phyloP scores from a whole-genome alignment of 805 yeast species.

The Kuraishia floccosa region DNA sequence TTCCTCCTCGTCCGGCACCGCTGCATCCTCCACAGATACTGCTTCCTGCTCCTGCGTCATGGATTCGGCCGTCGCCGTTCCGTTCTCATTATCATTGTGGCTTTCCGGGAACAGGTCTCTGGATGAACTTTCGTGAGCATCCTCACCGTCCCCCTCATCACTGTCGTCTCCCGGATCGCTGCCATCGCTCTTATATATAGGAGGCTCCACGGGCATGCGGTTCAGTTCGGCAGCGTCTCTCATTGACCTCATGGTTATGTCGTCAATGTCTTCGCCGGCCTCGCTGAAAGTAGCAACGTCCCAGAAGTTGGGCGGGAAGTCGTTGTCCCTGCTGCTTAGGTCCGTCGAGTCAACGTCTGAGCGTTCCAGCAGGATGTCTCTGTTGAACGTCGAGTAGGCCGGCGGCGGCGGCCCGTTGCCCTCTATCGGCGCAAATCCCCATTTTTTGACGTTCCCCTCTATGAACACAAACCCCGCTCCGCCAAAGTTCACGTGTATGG shows the following conservation, averaged over 20 bases:
- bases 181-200: conserved; percentile 17
- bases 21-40: no score
- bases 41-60: no score
- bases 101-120: no score
- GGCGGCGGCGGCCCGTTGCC: conserved; percentile 94
- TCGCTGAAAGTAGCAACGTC: conserved; percentile 25
- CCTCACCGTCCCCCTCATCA: not conserved
- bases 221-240: conserved; percentile 2
- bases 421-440: conserved; percentile 90
- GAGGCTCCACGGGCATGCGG: conserved; percentile 27
- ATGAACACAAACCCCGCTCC: conserved; percentile 83
- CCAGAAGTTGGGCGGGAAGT: conserved; percentile 50
- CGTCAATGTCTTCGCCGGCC: conserved; percentile 23
- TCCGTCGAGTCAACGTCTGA: conserved; percentile 45
- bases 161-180: conserved; percentile 2
- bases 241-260: conserved; percentile 20
- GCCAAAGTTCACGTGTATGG: conserved; percentile 83
- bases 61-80: no score
- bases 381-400: conserved; percentile 69
- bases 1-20: no score
- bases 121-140: not conserved
- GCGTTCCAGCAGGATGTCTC: conserved; percentile 64
- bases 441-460: conserved; percentile 87
- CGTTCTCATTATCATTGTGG: no score
- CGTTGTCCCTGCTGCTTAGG: conserved; percentile 18